Percentiles rank a stretch among this genome's conserved stretches.
These are phyloP conservation scores for Claviceps citrina DNA, from an alignment of 2,329 filamentous ascomycete genomes.

Conservation along the genomic window DNA sequence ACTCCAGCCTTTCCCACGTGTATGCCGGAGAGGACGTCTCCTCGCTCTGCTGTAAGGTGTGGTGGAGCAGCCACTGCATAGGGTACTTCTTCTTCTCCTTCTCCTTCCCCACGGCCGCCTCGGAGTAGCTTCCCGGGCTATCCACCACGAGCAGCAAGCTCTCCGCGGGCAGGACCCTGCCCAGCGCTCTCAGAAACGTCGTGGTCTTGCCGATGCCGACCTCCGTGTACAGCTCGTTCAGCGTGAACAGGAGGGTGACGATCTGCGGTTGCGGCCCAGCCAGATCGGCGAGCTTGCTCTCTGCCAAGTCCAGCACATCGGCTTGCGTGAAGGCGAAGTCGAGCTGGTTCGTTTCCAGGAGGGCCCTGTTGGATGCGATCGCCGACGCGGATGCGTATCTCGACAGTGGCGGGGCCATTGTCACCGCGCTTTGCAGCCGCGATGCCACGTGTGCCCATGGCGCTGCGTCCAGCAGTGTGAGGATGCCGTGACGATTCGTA, in stretches of 20 bases:
- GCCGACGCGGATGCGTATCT: constrained; percentile 36
- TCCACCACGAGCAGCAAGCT: constrained; percentile 74
- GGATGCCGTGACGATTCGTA: constrained; percentile 15
- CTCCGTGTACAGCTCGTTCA: constrained; percentile 83
- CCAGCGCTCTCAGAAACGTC: constrained; percentile 55
- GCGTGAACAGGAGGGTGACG: constrained; percentile 78
- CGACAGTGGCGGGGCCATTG: constrained; percentile 32
- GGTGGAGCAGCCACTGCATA: constrained; percentile 85
- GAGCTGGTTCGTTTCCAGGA: constrained; percentile 27
- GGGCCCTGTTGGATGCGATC: constrained; percentile 27
- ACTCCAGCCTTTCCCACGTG: constrained; percentile 59
- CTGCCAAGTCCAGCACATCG: constrained; percentile 32
- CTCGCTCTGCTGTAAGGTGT: constrained; percentile 46
- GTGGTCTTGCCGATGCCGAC: constrained; percentile 62
- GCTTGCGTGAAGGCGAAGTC: constrained; percentile 27
- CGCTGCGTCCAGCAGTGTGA: constrained; percentile 67
- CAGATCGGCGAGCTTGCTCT: constrained; percentile 17
- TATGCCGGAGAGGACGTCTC: constrained; percentile 20
- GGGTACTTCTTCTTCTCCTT: constrained; percentile 54
- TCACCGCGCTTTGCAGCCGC: constrained; percentile 42
- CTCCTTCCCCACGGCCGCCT: constrained; percentile 51
- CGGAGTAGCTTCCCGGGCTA: constrained; percentile 85
- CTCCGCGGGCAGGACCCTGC: constrained; percentile 37
- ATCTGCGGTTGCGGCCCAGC: constrained; percentile 30
- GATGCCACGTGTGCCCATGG: constrained; percentile 54